Percentiles rank a stretch among this genome's conserved stretches.
Evolutionary conservation across 2,329 filamentous ascomycete genomes (phyloP).

Genomic region (Stagonosporopsis chrysanthemi): DNA sequence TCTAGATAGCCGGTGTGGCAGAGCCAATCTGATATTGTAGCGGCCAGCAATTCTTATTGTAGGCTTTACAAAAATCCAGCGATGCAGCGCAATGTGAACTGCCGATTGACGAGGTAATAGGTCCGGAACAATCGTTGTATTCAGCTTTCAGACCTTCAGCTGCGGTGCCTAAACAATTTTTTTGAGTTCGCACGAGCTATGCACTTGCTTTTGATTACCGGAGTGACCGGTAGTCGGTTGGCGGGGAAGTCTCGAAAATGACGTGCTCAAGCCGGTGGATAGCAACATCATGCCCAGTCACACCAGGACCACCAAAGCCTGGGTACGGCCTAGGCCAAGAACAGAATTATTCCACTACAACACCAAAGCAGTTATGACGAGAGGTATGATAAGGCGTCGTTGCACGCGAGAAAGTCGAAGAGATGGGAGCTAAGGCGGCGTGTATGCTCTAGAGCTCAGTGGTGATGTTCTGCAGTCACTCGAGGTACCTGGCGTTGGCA

Average conservation of each 20-base stretch:
- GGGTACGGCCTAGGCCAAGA: slow-evolving; percentile 20
- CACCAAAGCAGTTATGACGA: neutral
- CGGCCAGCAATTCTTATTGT: neutral
- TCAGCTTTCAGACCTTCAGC: neutral
- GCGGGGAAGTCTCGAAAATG: slow-evolving; percentile 11
- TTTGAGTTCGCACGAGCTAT: neutral
- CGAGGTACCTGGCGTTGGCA: slow-evolving; percentile 8
- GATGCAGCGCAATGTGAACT: neutral
- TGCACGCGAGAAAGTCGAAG: neutral
- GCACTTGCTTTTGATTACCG: neutral
- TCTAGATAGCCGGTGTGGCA: neutral
- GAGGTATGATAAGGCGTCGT: neutral
- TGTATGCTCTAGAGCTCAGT: neutral
- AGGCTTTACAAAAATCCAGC: neutral
- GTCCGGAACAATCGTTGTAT: neutral
- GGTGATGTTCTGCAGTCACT: neutral
- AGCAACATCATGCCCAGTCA: slow-evolving; percentile 22
- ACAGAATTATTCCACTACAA: slow-evolving; percentile 1
- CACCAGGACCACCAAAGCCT: slow-evolving; percentile 11
- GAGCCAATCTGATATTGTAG: neutral
- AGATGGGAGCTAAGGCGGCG: neutral
- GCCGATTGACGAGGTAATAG: neutral
- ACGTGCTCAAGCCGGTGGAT: slow-evolving; percentile 23
- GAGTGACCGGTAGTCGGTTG: neutral
- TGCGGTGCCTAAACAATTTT: neutral